Conservation (phyloP, 2,329 filamentous ascomycete genomes). For the Paracorniculantispora psalliotae region DNA sequence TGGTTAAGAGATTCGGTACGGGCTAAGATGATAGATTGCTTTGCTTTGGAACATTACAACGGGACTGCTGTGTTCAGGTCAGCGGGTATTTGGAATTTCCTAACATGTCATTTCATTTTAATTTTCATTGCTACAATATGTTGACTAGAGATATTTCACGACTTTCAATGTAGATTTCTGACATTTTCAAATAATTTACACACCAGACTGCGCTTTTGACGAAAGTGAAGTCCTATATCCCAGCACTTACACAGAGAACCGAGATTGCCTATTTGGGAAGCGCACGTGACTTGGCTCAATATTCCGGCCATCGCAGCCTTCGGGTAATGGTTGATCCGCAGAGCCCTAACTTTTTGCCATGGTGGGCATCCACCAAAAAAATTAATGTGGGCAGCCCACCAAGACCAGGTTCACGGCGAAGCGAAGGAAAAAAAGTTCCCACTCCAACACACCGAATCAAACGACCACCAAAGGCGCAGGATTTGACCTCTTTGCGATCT, state of each 20-base stretch:
- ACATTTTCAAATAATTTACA: neutral
- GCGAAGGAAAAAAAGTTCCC: slow-evolving; percentile 13
- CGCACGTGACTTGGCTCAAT: neutral
- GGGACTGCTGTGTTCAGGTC: neutral
- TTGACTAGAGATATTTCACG: too few species aligned
- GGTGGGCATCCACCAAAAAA: slow-evolving; percentile 22
- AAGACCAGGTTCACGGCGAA: slow-evolving; percentile 9
- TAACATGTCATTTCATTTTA: neutral
- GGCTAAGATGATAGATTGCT: slow-evolving; percentile 2
- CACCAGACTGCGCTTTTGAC: too few species aligned
- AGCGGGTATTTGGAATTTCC: slow-evolving; percentile 15
- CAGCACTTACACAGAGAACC: neutral
- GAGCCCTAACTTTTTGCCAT: slow-evolving; percentile 31
- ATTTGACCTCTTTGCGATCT: slow-evolving; percentile 66
- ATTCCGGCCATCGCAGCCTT: neutral
- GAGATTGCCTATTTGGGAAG: slow-evolving; percentile 4
- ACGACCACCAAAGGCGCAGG: slow-evolving; percentile 64
- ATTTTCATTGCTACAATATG: too few species aligned
- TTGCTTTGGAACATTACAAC: slow-evolving; percentile 2
- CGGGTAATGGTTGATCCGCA: slow-evolving; percentile 19
- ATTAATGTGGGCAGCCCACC: slow-evolving; percentile 20
- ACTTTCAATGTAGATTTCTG: too few species aligned
- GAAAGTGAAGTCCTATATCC: neutral
- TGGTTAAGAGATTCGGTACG: neutral
- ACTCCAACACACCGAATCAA: slow-evolving; percentile 16